Evolutionary conservation across 2,329 filamentous ascomycete genomes (phyloP), one percentile per base, ranked within the genome.

Genomic region (Claviceps maximensis): DNA sequence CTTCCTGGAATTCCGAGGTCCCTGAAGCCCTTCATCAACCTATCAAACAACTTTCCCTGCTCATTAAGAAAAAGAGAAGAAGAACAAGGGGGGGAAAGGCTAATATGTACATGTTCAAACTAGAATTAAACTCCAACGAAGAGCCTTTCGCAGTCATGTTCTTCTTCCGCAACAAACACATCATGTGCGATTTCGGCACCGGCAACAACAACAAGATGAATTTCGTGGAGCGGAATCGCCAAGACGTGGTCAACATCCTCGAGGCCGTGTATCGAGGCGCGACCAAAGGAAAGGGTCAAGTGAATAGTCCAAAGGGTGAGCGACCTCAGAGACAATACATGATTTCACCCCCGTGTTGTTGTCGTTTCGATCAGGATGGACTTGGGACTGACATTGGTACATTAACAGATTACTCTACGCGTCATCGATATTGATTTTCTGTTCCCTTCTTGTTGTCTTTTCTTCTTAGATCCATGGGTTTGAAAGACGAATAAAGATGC

Each of bases 181-280:
- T 97, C 82, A 95, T 94, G 87, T 89, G 87, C 68, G 91, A 97
- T 79, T 89, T 96, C 61, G 91, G 91, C 47, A 98, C 93, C 1
- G 93, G 93, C 59, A 95, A 98, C 73, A 98, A 98, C 71, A 98
- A 98, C 69, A 97, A 97, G 70, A 76, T 96, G 60, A 96, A 96
- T 67, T 95, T 89, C 84, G 88, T 95, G 48, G 75, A 71, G 31
- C 90, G 97, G 71, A 91, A 98, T 66, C 97, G 98, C 73, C 91
- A 97, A 69, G 93, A 98, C 73, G 76, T 98, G 63, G 95, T 98
- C 63, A 93, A 98, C 71, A 98, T 98, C 59, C 84, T 97, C 65
- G 93, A 98, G 76, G 96, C 90, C 4, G 90, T 98, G 56, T 98
- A 97, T 68, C 84, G 90, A 55, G 93, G 93, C n/a, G 93, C 93